Evolutionary conservation across 768 basidiomycete species (phyloP).

Genomic region (Termitomyces sp.): DNA sequence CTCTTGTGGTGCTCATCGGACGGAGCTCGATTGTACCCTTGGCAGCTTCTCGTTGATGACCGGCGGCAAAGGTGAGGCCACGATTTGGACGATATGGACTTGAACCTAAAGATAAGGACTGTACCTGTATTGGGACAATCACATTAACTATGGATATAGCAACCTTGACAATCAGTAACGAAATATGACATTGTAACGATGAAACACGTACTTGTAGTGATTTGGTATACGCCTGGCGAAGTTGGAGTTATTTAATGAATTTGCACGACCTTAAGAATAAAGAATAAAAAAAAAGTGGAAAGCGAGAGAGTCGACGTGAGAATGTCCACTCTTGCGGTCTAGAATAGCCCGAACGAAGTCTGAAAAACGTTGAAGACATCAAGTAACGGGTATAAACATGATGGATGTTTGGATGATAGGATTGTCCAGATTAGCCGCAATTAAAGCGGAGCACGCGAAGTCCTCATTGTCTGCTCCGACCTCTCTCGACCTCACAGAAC

Average conservation of each 20-base stretch:
- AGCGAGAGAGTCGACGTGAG: background rate
- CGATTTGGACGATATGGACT: background rate
- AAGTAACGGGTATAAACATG: background rate
- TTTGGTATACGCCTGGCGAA: background rate
- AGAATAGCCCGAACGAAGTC: background rate
- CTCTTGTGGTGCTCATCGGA: conserved; percentile 3
- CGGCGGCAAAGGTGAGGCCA: background rate
- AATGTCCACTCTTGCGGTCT: background rate
- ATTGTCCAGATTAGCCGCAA: background rate
- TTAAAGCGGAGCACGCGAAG: conserved; percentile 2
- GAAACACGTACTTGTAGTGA: background rate
- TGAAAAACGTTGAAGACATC: background rate
- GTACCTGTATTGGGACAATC: background rate
- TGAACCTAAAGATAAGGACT: background rate
- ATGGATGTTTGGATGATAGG: background rate
- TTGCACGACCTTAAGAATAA: background rate
- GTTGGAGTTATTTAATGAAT: background rate
- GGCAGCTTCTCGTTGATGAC: conserved; percentile 7
- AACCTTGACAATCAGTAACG: background rate
- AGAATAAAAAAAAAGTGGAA: too few species aligned
- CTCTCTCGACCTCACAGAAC: too few species aligned
- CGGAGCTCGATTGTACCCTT: conserved; percentile 1
- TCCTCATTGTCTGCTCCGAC: background rate
- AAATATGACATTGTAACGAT: background rate
- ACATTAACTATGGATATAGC: background rate